Base-by-base conservation (phyloP, 1,284 basidiomycete species). In the Mycocalia duriaeana region DNA sequence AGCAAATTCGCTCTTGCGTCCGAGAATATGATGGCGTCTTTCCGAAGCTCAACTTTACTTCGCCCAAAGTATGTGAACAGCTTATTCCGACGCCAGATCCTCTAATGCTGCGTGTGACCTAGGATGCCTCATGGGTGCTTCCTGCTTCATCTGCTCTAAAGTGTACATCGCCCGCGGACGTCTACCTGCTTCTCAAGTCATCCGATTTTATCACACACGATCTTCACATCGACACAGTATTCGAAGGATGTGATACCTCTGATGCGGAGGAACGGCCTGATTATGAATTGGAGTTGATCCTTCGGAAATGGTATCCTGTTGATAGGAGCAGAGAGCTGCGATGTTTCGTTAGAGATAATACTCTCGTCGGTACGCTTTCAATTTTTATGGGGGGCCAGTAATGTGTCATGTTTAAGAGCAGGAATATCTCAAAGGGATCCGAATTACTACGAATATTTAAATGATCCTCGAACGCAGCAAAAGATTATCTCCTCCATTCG, bases 41-140 rank as follows among this genome's bases (percentile, higher is more conserved):
- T 59, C 94, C 95, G 0, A 99, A 99, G 64, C 78, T 96, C 44
- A 96, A 95, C 60, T 95, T 94, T 70, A 91, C 92, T 3, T 85
- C 89, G 14, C 93, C 93, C 23, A 85, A 86, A 70, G 93, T 90
- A 16, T 14, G 40, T 36, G 25, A 14, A 55, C 45, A 73, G 26
- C 44, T 23, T 23, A 13, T 39, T 42, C 19, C 40, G n/a, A n/a
- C 42, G 37, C 23, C n/a, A 7, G n/a, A 46, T 19, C 22, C 25
- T 28, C 16, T 24, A 47, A 36, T 50, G 38, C 35, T 31, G 50
- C 39, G 46, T 20, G n/a, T 28, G 31, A 23, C 40, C 22, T 53
- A 94, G 90, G 94, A 98, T 60, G 91, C 94, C 11, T 80, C 88
- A 2, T 98, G 94, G 89, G 83, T 99, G 52, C 74, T 96, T 1